Evolutionary conservation across 306 rosid species (phyloP).

Genomic region (Glycine soja): DNA sequence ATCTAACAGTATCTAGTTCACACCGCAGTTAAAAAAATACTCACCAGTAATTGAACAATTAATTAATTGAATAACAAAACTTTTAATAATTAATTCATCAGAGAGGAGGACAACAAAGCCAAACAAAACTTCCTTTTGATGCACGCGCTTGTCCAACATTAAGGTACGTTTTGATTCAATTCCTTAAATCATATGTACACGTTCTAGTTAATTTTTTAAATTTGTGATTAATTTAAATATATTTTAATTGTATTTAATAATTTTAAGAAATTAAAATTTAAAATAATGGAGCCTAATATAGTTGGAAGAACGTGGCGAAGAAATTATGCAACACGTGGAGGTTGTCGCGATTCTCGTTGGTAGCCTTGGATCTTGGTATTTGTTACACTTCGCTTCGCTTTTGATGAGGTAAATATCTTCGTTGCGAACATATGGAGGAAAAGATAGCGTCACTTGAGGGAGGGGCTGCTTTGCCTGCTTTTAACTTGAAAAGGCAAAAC

Average conservation of each 20-base stretch:
- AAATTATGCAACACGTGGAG: conserved; percentile 45
- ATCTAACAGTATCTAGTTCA: conserved; percentile 29
- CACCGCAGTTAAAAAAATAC: conserved; percentile 40
- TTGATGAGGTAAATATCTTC: conserved; percentile 51
- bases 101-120: conserved; percentile 29
- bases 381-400: conserved; percentile 44
- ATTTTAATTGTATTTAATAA: not conserved
- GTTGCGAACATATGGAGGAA: not conserved
- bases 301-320: conserved; percentile 60
- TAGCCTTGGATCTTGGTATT: conserved; percentile 59
- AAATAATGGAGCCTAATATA: conserved; percentile 1
- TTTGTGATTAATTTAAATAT: not conserved
- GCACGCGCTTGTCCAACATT: conserved; percentile 54
- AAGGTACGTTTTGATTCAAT: not conserved
- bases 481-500: conserved; percentile 41
- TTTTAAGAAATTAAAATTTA: not conserved
- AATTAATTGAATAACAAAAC: not conserved
- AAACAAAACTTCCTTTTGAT: conserved; percentile 29
- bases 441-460: conserved; percentile 11
- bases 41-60: not conserved
- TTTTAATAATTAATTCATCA: not conserved
- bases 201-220: not conserved
- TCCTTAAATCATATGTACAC: not conserved
- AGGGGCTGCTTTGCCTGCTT: not conserved
- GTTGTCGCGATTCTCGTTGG: conserved; percentile 38